Percentiles rank a stretch among this genome's conserved stretches.
phyloP scores from a whole-genome alignment of 176 grass and related monocot genomes.

The Melocanna baccifera region DNA sequence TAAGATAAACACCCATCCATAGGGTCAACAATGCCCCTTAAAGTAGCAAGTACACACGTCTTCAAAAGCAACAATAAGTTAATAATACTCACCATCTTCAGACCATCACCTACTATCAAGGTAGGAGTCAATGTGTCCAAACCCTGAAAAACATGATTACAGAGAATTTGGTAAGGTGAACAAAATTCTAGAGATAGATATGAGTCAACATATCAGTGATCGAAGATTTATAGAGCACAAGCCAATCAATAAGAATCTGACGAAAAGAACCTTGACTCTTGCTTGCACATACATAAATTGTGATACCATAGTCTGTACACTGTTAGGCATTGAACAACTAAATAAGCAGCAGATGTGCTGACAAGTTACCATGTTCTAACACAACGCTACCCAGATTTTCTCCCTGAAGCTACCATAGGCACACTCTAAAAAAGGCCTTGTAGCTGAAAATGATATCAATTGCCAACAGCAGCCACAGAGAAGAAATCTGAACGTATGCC shows the following conservation, averaged over 20 bases:
- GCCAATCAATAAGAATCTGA: neutral
- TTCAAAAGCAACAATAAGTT: slow-evolving; percentile 21
- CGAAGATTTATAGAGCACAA: neutral
- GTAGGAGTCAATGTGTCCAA: slow-evolving; percentile 68
- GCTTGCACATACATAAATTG: neutral
- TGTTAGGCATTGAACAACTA: neutral
- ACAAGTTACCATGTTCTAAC: neutral
- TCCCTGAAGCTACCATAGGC: neutral
- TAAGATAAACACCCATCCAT: neutral
- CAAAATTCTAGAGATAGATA: neutral
- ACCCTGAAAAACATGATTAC: slow-evolving; percentile 53
- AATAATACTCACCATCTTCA: slow-evolving; percentile 50
- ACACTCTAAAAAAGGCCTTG: neutral
- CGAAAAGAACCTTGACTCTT: neutral
- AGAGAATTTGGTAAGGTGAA: neutral
- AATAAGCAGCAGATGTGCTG: neutral
- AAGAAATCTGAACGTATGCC: neutral
- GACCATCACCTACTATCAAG: slow-evolving; percentile 51
- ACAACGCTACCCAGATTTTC: neutral
- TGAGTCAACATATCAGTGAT: neutral
- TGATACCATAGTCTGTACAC: neutral
- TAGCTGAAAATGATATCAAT: neutral
- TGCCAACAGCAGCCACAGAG: neutral
- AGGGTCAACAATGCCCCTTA: neutral
- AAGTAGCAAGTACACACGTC: neutral